Conservation (phyloP, 106 monocot species). For the Alisma plantagoaquatica region DNA sequence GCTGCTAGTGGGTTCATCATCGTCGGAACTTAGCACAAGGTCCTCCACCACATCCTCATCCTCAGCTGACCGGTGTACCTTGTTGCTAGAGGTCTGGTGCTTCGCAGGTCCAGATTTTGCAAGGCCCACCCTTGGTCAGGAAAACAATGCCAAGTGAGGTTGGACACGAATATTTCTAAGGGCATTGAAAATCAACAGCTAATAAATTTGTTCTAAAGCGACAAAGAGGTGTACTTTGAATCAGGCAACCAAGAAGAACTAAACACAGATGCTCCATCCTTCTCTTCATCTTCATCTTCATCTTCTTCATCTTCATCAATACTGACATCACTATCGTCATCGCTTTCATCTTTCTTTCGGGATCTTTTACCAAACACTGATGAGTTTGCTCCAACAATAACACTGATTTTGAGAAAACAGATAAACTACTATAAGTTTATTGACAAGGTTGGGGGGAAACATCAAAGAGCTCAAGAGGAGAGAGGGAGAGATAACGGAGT, state of each 20-base stretch:
- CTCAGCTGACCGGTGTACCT: slow-evolving; percentile 8
- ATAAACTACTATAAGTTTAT: background rate
- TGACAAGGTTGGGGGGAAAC: background rate
- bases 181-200: no score
- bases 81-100: background rate
- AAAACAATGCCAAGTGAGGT: background rate
- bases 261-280: slow-evolving; percentile 57
- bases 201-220: background rate
- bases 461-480: background rate
- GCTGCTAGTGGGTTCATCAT: slow-evolving; percentile 26
- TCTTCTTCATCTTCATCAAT: slow-evolving; percentile 21
- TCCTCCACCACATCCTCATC: slow-evolving; percentile 93
- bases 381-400: slow-evolving; percentile 63
- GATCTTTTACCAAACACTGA: slow-evolving; percentile 32
- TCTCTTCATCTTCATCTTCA: slow-evolving; percentile 16
- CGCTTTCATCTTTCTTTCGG: no score
- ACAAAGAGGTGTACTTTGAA: slow-evolving; percentile 31
- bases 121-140: slow-evolving; percentile 17
- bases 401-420: slow-evolving; percentile 20
- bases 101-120: slow-evolving; percentile 19
- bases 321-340: slow-evolving; percentile 2
- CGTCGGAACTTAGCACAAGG: slow-evolving; percentile 77
- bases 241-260: slow-evolving; percentile 73
- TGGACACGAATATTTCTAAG: no score
- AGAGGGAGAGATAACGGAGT: no score